These are phyloP conservation scores for Hypomontagnella monticulosa DNA, from an alignment of 495 filamentous ascomycete species.

Conservation along the genomic window DNA sequence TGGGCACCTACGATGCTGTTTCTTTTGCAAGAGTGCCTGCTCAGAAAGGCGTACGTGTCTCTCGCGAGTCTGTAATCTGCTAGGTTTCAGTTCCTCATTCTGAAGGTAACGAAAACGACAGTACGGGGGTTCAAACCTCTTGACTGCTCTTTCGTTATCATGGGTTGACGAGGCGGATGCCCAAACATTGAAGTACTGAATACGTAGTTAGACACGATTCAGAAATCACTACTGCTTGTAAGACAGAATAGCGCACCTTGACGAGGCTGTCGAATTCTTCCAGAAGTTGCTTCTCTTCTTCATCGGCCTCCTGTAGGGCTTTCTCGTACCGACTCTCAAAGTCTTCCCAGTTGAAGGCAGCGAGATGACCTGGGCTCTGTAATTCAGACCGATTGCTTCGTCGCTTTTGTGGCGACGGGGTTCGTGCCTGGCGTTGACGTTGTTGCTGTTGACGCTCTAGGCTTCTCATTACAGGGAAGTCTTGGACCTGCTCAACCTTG, in stretches of 20 bases:
- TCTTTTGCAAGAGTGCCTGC: conserved; percentile 71
- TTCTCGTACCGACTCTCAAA: conserved; percentile 70
- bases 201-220: conserved; percentile 11
- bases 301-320: conserved; percentile 66
- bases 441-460: conserved; percentile 35
- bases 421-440: conserved; percentile 37
- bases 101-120: background rate
- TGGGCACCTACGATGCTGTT: conserved; percentile 72
- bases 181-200: conserved; percentile 76
- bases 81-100: conserved; percentile 2
- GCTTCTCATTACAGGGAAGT: conserved; percentile 11
- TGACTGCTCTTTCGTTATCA: conserved; percentile 75
- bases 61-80: conserved; percentile 76
- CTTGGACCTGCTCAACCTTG: conserved; percentile 53
- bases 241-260: conserved; percentile 56
- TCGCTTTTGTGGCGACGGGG: conserved; percentile 44
- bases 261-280: conserved; percentile 70
- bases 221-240: conserved; percentile 19
- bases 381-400: conserved; percentile 45
- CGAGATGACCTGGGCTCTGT: conserved; percentile 56
- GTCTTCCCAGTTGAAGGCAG: conserved; percentile 71
- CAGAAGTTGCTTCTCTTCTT: conserved; percentile 68
- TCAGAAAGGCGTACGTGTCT: conserved; percentile 77
- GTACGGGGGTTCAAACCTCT: conserved; percentile 53
- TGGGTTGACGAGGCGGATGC: conserved; percentile 69